phyloP scores from a whole-genome alignment of 768 basidiomycete species.

The Kondoa malvinella region DNA sequence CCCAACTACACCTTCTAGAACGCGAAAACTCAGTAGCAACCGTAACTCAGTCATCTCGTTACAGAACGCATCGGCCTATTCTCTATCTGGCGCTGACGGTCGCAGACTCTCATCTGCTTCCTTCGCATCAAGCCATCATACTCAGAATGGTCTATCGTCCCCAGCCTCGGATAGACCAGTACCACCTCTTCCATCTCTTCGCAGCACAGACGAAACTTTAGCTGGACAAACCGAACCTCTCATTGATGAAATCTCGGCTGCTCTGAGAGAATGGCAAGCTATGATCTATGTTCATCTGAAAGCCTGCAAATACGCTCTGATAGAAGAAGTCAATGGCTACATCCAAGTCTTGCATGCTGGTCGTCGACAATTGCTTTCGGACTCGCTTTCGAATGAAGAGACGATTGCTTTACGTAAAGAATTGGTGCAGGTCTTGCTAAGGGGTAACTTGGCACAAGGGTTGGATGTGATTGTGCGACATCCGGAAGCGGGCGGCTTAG shows the following conservation, averaged over 20 bases:
- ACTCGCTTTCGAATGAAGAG: slow-evolving; percentile 73
- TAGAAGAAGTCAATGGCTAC: slow-evolving; percentile 67
- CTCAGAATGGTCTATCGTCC: not conserved
- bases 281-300: slow-evolving; percentile 82
- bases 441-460: slow-evolving; percentile 77
- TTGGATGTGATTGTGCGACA: slow-evolving; percentile 93
- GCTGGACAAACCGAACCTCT: slow-evolving; percentile 71
- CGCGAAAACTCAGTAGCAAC: not conserved
- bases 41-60: not conserved
- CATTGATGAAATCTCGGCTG: slow-evolving; percentile 92
- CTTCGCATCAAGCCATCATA: not conserved
- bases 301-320: slow-evolving; percentile 71
- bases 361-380: slow-evolving; percentile 68
- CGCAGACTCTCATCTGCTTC: not conserved
- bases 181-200: slow-evolving; percentile 82
- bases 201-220: slow-evolving; percentile 81
- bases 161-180: slow-evolving; percentile 43
- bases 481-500: slow-evolving; percentile 73
- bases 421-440: slow-evolving; percentile 70
- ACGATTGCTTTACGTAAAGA: slow-evolving; percentile 61
- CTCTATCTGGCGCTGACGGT: slow-evolving; percentile 21
- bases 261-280: slow-evolving; percentile 85
- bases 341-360: slow-evolving; percentile 81
- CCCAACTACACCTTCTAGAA: not conserved
- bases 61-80: not conserved